A percentile compares a stretch with the other conserved stretches of the same genome.
phyloP scores from a whole-genome alignment of 148 eudicot genomes.

The Beta vulgaris region DNA sequence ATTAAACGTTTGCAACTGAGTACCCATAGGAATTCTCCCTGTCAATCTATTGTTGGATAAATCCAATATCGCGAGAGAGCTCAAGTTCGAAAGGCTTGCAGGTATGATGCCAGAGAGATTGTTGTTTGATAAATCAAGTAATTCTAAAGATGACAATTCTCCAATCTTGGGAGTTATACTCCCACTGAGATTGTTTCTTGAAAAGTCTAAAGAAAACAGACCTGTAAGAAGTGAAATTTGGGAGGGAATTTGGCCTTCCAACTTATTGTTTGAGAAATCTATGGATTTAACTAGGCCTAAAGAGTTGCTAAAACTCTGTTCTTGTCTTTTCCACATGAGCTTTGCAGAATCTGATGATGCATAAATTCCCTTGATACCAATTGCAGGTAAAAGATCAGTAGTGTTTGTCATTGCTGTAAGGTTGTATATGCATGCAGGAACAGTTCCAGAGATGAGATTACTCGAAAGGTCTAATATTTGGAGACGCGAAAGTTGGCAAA shows the following conservation, averaged over 20 bases:
- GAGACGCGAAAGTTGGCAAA: constrained; percentile 14
- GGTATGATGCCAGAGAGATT: constrained; percentile 17
- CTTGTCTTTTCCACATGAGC: constrained; percentile 23
- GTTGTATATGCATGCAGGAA: constrained; percentile 16
- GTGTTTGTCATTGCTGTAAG: constrained; percentile 14
- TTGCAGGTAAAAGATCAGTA: not conserved
- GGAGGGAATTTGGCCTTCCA: constrained; percentile 20
- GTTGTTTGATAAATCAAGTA: constrained; percentile 21
- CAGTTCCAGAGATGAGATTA: constrained; percentile 16
- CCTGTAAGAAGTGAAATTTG: constrained; percentile 14
- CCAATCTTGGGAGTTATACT: constrained; percentile 20
- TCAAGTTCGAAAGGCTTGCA: not conserved
- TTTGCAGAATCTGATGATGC: not conserved
- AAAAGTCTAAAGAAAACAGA: constrained; percentile 10
- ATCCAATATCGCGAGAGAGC: constrained; percentile 6
- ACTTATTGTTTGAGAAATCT: constrained; percentile 9
- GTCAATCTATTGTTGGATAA: constrained; percentile 12
- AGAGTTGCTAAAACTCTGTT: constrained; percentile 10
- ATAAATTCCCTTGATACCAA: not conserved
- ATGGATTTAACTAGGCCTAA: constrained; percentile 15
- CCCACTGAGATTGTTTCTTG: constrained; percentile 16
- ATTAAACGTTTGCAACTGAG: constrained; percentile 17
- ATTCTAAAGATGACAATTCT: constrained; percentile 8
- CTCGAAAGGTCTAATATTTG: constrained; percentile 19
- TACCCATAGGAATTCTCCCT: constrained; percentile 15